Evolutionary conservation across 1,284 basidiomycete species (phyloP), one percentile per base, ranked within the genome.

Genomic region (Grifola frondosa): DNA sequence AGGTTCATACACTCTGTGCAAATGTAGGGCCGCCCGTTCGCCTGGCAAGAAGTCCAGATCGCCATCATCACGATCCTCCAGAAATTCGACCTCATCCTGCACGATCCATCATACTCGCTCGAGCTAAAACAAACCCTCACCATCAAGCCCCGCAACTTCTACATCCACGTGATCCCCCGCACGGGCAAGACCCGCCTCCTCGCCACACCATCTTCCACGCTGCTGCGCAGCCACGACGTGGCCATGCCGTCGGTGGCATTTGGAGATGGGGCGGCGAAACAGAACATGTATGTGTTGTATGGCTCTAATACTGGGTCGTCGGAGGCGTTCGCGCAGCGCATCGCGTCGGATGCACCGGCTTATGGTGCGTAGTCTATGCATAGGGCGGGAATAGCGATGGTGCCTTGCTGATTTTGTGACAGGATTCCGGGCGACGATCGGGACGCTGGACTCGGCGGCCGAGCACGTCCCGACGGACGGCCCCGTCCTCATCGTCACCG

Each of bases 251-350:
- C 22, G 6, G 11, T 6, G 23, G 16, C 16, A 17, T 6, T 20
- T 2, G 31, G 32, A 4, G 37, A 33, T 13, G 25, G 32, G 13
- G 40, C 36, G 30, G 39, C 42, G 39, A 53, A 46, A 42, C 46
- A 53, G 29, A 66, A 65, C 17, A 29, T 74, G 31, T 69, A 72
- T 46, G 58, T 74, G 6, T 54, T 74, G 20, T 74, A 71, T 50
- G 74, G 74, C 1, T 73, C 71, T 25, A 78, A 78, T 59, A 71
- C 72, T 0, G 75, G 75, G 2, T 72, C 69, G 3, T 77, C 70
- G 22, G 72, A 77, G 53, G 65, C 69, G 12, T 75, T 78, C 43
- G 73, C 75, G 4, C 70, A 73, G 55, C 60, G 74, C 19, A 54
- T 78, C 17, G 69, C 67, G 0, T 64, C 63, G 17, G 68, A 68